Evolutionary conservation across 2,329 filamentous ascomycete species (phyloP), one percentile per base, ranked within the genome.

Genomic region (Neofusicoccum parvum): DNA sequence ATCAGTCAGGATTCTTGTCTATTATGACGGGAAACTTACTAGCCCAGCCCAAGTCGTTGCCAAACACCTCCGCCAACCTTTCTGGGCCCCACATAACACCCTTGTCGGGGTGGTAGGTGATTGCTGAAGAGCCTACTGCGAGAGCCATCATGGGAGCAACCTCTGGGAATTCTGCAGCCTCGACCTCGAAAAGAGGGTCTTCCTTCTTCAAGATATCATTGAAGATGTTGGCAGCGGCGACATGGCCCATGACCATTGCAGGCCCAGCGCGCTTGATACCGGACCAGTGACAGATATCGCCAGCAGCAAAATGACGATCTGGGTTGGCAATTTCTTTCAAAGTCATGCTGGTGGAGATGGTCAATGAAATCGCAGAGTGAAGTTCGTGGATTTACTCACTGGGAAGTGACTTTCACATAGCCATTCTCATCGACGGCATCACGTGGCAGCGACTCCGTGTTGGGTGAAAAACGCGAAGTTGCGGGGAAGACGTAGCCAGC

Each of bases 241-340:
- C 82, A 71, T 88, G 86, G 43, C 90, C 91, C 81, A 89, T 88
- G 72, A 90, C 86, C 85, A 94, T 91, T 39, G 91, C 91, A 15
- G 83, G 86, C 27, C 91, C 91, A 71, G 89, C 92, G 50, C 91
- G 88, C 81, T 92, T 94, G 79, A 94, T 92, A 49, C 90, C 91
- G 0, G 88, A 85, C 91, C 91, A 94, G 54, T 81, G 80, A 37
- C 85, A 85, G 15, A 91, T 80, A 73, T 94, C 91, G 15, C 91
- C 91, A 27, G 87, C 82, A 12, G 88, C 90, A 71, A 89, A 90
- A 75, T 94, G 91, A 34, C 78, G 76, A 0, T 80, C 78, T 12
- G 85, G 77, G 68, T 92, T 89, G 4, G 87, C 82, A 0, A 86
- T 78, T 1, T 78, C 76, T 69, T 82, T 80, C 6, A 90, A 78